Conservation (phyloP, 2,329 filamentous ascomycete genomes). For the Monosporascus sp. region DNA sequence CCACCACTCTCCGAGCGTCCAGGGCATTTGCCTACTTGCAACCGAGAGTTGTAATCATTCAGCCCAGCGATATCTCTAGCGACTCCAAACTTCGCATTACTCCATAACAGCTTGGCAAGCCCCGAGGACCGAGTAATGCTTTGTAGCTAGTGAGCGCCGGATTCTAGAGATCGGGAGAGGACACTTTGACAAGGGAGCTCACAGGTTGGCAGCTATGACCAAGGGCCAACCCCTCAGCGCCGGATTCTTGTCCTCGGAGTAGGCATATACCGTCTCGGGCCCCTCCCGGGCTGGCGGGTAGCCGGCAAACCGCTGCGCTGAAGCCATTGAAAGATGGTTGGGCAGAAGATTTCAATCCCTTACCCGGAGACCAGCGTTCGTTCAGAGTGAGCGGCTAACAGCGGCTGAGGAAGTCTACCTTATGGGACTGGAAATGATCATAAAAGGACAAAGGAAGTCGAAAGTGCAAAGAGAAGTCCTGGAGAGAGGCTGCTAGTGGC, state of each 20-base stretch:
- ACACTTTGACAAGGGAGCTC: slow-evolving; percentile 22
- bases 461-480: too few relatives aligned
- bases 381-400: too few relatives aligned
- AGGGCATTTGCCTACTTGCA: slow-evolving; percentile 37
- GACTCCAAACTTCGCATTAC: slow-evolving; percentile 55
- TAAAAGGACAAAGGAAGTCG: too few relatives aligned
- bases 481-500: too few relatives aligned
- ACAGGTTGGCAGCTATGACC: slow-evolving; percentile 58
- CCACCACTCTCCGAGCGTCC: not conserved
- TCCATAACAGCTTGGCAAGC: slow-evolving; percentile 64
- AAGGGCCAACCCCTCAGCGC: slow-evolving; percentile 63
- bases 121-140: slow-evolving; percentile 57
- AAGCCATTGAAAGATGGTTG: slow-evolving; percentile 8
- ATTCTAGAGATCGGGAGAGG: not conserved
- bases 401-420: too few relatives aligned
- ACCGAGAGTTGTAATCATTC: slow-evolving; percentile 38
- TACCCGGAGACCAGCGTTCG: not conserved
- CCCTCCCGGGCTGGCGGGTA: slow-evolving; percentile 26
- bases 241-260: slow-evolving; percentile 60
- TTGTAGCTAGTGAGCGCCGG: slow-evolving; percentile 4
- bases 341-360: not conserved
- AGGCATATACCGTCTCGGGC: slow-evolving; percentile 35
- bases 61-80: slow-evolving; percentile 44
- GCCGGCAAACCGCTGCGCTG: slow-evolving; percentile 21
- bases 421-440: too few relatives aligned